Percentiles rank a stretch among this genome's conserved stretches.
phyloP scores from a whole-genome alignment of 176 grass and related monocot genomes.

The Oryza glumipatula region DNA sequence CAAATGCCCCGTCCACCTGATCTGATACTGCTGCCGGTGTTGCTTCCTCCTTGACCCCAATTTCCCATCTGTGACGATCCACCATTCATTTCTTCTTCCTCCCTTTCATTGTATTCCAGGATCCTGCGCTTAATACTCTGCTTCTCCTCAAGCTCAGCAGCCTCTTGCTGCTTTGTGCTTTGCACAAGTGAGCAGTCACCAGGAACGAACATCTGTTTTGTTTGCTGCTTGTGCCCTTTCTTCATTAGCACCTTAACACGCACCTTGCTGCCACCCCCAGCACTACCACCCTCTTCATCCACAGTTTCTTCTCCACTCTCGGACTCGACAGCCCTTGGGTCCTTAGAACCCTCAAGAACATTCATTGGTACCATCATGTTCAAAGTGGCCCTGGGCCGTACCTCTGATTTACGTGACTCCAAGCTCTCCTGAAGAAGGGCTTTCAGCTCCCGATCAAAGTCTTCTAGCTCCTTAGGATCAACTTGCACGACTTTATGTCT shows the following conservation, averaged over 20 bases:
- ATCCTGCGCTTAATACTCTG: slow-evolving; percentile 85
- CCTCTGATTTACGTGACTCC: slow-evolving; percentile 85
- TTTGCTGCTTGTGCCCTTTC: slow-evolving; percentile 96
- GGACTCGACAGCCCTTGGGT: slow-evolving; percentile 54
- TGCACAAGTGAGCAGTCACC: slow-evolving; percentile 85
- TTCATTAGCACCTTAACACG: slow-evolving; percentile 96
- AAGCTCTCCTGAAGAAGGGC: slow-evolving; percentile 94
- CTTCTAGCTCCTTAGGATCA: slow-evolving; percentile 93
- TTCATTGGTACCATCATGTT: slow-evolving; percentile 99
- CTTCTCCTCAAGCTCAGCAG: slow-evolving; percentile 93
- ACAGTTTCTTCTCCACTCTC: slow-evolving; percentile 97
- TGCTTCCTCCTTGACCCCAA: slow-evolving; percentile 63
- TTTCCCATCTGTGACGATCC: slow-evolving; percentile 58
- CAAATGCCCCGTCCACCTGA: slow-evolving; percentile 65
- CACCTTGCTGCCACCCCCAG: slow-evolving; percentile 67
- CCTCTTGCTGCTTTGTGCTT: slow-evolving; percentile 89
- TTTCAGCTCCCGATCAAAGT: slow-evolving; percentile 93
- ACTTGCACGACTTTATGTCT: slow-evolving; percentile 80
- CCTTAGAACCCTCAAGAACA: slow-evolving; percentile 83
- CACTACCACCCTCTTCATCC: slow-evolving; percentile 76
- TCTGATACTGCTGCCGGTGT: slow-evolving; percentile 55
- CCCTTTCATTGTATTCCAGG: slow-evolving; percentile 96
- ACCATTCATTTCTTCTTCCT: slow-evolving; percentile 86
- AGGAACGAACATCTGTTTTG: slow-evolving; percentile 91
- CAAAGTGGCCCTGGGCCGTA: slow-evolving; percentile 70